Percentiles rank a stretch among this genome's conserved stretches.
Conservation (phyloP, 2,329 filamentous ascomycete species). For the Celoporthe dispersa region DNA sequence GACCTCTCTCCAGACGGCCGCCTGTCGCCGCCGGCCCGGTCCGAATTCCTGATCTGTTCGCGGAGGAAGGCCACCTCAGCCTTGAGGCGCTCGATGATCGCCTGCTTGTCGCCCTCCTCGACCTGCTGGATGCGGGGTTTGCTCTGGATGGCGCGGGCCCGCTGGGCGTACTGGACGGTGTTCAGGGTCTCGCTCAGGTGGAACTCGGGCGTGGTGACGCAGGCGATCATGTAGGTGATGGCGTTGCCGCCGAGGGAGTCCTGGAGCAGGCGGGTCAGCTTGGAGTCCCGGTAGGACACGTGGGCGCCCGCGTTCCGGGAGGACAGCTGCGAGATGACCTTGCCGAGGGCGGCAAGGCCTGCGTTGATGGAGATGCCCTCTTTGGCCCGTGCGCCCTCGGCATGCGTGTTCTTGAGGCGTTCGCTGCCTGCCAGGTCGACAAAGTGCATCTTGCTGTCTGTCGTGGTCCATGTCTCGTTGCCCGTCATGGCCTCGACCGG, state of each 20-base stretch:
- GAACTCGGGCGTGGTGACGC: conserved; percentile 95
- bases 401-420: conserved; percentile 93
- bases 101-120: conserved; percentile 93
- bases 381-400: conserved; percentile 89
- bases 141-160: conserved; percentile 94
- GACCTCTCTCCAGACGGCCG: conserved; percentile 70
- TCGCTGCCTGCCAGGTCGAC: conserved; percentile 97
- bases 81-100: conserved; percentile 88
- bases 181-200: conserved; percentile 97
- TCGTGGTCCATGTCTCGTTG: conserved; percentile 74
- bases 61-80: conserved; percentile 92
- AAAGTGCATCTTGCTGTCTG: conserved; percentile 98
- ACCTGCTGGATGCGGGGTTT: conserved; percentile 95
- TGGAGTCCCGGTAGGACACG: conserved; percentile 98
- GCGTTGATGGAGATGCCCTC: conserved; percentile 99
- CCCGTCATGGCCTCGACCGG: conserved; percentile 79
- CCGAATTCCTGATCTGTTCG: conserved; percentile 88
- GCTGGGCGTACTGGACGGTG: conserved; percentile 95
- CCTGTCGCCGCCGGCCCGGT: conserved; percentile 64
- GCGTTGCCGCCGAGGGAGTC: conserved; percentile 96
- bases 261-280: conserved; percentile 90
- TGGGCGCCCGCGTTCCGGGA: conserved; percentile 85
- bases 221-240: conserved; percentile 99
- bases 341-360: conserved; percentile 90
- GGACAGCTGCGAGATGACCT: conserved; percentile 97